Conservation (phyloP, 208 protist species). For the Trypanosoma cruzi region DNA sequence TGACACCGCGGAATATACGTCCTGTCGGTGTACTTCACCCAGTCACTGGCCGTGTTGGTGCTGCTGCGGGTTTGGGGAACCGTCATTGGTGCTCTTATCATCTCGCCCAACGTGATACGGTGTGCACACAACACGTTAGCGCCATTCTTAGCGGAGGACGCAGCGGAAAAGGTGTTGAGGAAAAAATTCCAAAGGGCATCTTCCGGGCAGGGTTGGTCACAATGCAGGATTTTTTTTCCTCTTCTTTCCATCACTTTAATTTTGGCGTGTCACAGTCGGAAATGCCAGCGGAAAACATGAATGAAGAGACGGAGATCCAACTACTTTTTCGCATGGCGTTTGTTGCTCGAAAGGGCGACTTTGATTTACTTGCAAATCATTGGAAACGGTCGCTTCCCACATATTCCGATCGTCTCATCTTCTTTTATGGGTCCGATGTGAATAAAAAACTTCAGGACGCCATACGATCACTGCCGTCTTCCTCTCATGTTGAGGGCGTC, state of each 20-base stretch:
- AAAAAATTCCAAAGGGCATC: slow-evolving; percentile 58
- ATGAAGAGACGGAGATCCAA: slow-evolving; percentile 33
- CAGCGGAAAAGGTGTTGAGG: slow-evolving; percentile 42
- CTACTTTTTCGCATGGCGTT: slow-evolving; percentile 64
- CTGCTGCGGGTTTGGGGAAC: slow-evolving; percentile 2
- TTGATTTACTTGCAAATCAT: slow-evolving; percentile 29
- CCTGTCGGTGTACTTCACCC: slow-evolving; percentile 41
- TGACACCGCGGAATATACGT: slow-evolving; percentile 66
- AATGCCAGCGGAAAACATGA: slow-evolving; percentile 7
- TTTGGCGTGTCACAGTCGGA: slow-evolving; percentile 32
- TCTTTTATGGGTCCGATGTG: slow-evolving; percentile 9
- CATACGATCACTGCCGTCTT: neutral
- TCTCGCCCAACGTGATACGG: slow-evolving; percentile 67
- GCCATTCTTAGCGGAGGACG: slow-evolving; percentile 67
- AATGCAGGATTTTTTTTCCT: slow-evolving; percentile 54
- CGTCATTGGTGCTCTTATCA: slow-evolving; percentile 78
- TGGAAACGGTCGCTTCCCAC: slow-evolving; percentile 20
- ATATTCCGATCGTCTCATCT: slow-evolving; percentile 22
- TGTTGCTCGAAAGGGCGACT: slow-evolving; percentile 33
- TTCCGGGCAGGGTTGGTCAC: slow-evolving; percentile 61
- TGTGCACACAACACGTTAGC: slow-evolving; percentile 82
- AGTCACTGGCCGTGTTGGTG: neutral
- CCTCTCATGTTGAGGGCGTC: neutral
- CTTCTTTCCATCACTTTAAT: slow-evolving; percentile 69
- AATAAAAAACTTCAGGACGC: slow-evolving; percentile 11